Base-by-base conservation (phyloP, 139 green algal species). In the Mesotaenium endlicherianum region DNA sequence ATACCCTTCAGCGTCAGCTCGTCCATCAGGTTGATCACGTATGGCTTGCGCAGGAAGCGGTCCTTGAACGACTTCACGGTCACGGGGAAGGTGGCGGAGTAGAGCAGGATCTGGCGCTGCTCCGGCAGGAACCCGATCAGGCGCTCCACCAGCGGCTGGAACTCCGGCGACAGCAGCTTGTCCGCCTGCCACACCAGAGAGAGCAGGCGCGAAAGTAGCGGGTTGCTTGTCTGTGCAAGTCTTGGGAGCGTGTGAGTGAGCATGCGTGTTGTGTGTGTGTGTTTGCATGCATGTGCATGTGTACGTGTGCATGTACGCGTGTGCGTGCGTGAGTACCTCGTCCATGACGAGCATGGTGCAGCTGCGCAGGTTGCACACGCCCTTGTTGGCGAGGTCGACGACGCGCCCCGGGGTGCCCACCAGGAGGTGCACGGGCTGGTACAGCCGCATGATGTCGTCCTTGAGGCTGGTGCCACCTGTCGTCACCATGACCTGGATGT, bases 11-110 rank as follows among this genome's bases (percentile, higher is more conserved):
- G 93, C 1, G 97, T 99, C 30, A 99, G 93, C 92, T 99, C 95
- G 70, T 98, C 96, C 97, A 99, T 99, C 5, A 99, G 90, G 91
- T 99, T 99, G 84, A 99, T 98, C 81, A 99, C 94, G 89, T 98
- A 98, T 0, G 97, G 96, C 91, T 97, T 97, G 79, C 91, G 93
- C 60, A 98, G 90, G 85, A 95, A 98, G 71, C 93, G 93, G 85
- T 98, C 96, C 86, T 97, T 98, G 90, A 99, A 99, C 47, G 94
- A 82, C 86, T 98, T 98, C 58, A 99, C 97, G 2, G 95, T 98
- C 43, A 99, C 96, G 11, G 97, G 97, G 89, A 99, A 99, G 1
- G 95, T 98, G 14, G 96, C 96, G 6, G 93, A 97, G 90, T 97
- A 99, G 38, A 98, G 91, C 89, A 98, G 93, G 84, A 99, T 97